phyloP scores from a whole-genome alignment of 2,329 filamentous ascomycete species.

The Cercospora beticola region DNA sequence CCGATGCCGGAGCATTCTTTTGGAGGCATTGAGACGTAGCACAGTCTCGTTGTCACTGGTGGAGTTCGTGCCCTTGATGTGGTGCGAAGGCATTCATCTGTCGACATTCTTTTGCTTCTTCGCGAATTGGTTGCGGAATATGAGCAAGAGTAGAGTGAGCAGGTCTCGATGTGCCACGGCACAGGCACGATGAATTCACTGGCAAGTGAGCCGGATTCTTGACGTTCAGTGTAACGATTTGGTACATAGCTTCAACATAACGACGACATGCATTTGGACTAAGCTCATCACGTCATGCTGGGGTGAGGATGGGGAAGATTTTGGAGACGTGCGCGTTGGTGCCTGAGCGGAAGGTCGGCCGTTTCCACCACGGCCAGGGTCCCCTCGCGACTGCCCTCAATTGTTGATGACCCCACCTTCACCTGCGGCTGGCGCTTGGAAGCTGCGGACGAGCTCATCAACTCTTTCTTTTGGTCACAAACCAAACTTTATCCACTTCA shows the following conservation, averaged over 20 bases:
- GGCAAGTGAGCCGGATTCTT: background rate
- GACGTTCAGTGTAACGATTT: conserved; percentile 8
- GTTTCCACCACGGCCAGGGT: background rate
- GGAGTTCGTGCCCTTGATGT: background rate
- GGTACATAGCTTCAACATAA: conserved; percentile 14
- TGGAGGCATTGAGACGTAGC: background rate
- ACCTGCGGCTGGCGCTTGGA: conserved; percentile 1
- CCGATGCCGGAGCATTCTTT: background rate
- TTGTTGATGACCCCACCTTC: conserved; percentile 1
- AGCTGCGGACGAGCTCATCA: conserved; percentile 10
- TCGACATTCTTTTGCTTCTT: background rate
- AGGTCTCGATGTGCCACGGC: background rate
- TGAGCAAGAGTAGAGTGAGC: conserved; percentile 1
- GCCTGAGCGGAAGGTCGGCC: background rate
- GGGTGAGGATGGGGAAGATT: background rate
- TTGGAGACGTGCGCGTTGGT: background rate
- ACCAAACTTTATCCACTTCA: background rate
- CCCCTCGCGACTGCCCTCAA: conserved; percentile 6
- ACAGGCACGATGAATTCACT: background rate
- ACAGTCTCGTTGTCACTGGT: background rate
- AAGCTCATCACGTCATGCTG: background rate
- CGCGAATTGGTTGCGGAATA: background rate
- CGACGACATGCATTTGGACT: conserved; percentile 2
- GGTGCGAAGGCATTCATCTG: background rate
- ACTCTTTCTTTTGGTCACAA: conserved; percentile 7